Conservation (phyloP, 2,329 filamentous ascomycete genomes). For the Gaeumannomyces sp. region DNA sequence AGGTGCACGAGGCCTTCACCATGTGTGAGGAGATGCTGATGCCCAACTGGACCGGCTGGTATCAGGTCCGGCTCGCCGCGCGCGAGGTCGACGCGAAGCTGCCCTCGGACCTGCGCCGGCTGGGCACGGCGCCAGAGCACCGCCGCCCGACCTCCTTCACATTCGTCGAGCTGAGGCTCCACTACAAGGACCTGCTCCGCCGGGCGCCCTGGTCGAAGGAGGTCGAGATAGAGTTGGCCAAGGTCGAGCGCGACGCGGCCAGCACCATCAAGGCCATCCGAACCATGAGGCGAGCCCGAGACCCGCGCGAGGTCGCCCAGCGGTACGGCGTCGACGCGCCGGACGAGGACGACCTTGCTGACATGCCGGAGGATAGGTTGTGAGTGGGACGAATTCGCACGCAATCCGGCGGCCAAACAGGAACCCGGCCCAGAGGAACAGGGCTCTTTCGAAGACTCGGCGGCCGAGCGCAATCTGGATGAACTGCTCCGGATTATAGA, state of each 20-base stretch:
- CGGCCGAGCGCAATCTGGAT: not conserved
- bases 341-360: not conserved
- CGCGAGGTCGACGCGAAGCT: slow-evolving; percentile 20
- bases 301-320: not conserved
- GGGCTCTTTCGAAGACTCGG: not conserved
- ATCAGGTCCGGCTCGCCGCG: slow-evolving; percentile 20
- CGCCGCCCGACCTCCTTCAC: slow-evolving; percentile 38
- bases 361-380: too few relatives aligned
- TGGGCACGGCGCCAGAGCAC: slow-evolving; percentile 29
- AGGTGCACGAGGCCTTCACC: slow-evolving; percentile 61
- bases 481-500: not conserved
- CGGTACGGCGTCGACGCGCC: not conserved
- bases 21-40: slow-evolving; percentile 75
- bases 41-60: slow-evolving; percentile 72
- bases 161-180: slow-evolving; percentile 40
- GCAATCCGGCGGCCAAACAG: not conserved
- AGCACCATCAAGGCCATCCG: not conserved
- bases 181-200: slow-evolving; percentile 44
- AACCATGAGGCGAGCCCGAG: slow-evolving; percentile 7
- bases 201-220: slow-evolving; percentile 42
- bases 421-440: not conserved
- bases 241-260: slow-evolving; percentile 21
- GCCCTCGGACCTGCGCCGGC: slow-evolving; percentile 32
- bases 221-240: slow-evolving; percentile 32
- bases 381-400: not conserved